Base-by-base conservation (phyloP, 202 grass and related monocot genomes). In the Brachypodium distachyon region DNA sequence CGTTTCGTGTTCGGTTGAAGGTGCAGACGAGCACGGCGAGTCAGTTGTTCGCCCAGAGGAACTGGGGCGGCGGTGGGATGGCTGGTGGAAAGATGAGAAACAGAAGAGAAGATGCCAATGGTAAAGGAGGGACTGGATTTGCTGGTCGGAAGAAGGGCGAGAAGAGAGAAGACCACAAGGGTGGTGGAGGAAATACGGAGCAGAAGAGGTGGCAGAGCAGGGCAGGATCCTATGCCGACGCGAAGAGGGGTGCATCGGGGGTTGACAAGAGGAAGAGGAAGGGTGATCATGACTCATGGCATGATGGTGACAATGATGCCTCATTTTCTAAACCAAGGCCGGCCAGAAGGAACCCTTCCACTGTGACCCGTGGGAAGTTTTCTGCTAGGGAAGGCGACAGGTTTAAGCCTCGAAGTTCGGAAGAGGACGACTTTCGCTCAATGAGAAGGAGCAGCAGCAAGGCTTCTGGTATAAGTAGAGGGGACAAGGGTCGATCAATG, bases 181-280 rank as follows among this genome's bases (percentile, higher is more conserved):
- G 28, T 36, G 3, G 36, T 9, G 48, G 33, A 56, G 72, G 29
- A 68, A 68, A 28, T 21, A 29, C 11, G 5, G 72, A 56, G 51
- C 37, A 34, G 33, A 68, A 74, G 25, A 61, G 73, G 56, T 17
- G 26, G 53, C 16, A 17, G 73, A 73, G 58, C 51, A 63, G 83
- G 3, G 49, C 57, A 29, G 62, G 19, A 8, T 43, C 47, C 25
- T 46, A 37, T 41, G 40, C 7, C 46, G 85, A 34, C 37, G 57
- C 23, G 9, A 72, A 48, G 66, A 85, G 46, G 67, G 55, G 59
- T 17, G 22, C 7, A 7, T 74, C 76, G 0, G 77, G 70, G 42
- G 3, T 34, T 71, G 51, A 41, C 43, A 61, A 26, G 22, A 79
- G 60, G 76, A 83, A 87, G 51, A 90, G 79, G 60, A 79, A 81